Percentiles rank a stretch among this genome's conserved stretches.
phyloP scores from a whole-genome alignment of 371 early-diverging fungal species.

The Apophysomyces sp. region DNA sequence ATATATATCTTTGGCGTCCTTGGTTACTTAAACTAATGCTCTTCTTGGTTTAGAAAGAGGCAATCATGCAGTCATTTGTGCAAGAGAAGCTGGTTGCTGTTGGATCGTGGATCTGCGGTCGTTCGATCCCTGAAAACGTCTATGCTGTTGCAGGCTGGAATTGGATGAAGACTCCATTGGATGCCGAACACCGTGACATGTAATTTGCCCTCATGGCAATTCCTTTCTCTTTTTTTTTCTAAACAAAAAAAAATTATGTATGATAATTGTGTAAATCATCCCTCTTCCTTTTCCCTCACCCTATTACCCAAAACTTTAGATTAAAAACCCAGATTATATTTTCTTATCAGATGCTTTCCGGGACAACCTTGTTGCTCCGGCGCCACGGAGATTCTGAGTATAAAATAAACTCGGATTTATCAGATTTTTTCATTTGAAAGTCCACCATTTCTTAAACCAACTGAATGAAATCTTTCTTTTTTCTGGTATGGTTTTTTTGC shows the following conservation, averaged over 20 bases:
- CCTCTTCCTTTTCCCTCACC: not conserved
- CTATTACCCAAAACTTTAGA: not conserved
- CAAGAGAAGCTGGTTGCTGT: conserved; percentile 33
- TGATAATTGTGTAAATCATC: not conserved
- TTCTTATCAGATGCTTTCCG: not conserved
- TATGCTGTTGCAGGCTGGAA: conserved; percentile 30
- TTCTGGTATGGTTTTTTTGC: no score
- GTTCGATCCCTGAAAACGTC: conserved; percentile 32
- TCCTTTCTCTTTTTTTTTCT: no score
- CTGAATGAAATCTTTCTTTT: no score
- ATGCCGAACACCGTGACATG: conserved; percentile 17
- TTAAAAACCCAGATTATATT: no score
- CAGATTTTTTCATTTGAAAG: no score
- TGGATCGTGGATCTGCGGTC: conserved; percentile 42
- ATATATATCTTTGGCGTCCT: no score
- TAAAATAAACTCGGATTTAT: no score
- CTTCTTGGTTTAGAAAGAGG: conserved; percentile 29
- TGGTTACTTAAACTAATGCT: no score
- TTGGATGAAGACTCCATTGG: conserved; percentile 18
- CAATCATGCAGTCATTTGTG: conserved; percentile 37
- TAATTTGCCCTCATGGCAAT: no score
- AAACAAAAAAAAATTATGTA: no score
- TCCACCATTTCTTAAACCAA: no score
- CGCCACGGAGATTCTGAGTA: not conserved
- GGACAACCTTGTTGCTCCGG: no score